Evolutionary conservation across 2,329 filamentous ascomycete species (phyloP).

Genomic region (Beauveria rudraprayagi): DNA sequence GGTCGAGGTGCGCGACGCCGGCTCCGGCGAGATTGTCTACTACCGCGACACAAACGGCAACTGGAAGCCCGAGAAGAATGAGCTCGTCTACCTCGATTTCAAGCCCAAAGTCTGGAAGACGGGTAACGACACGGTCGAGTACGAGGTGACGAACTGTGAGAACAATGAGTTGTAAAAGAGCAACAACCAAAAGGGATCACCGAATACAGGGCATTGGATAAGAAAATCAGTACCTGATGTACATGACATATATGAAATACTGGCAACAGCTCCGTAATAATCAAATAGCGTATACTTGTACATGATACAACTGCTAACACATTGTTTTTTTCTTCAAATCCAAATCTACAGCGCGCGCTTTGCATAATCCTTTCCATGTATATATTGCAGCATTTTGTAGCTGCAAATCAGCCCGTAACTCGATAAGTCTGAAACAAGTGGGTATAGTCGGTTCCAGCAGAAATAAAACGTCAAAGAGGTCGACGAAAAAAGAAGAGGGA

Average conservation of each 20-base stretch:
- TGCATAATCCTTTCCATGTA: not conserved
- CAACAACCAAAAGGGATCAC: too few species aligned
- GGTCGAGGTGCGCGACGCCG: slow-evolving; percentile 28
- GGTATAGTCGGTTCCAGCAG: slow-evolving; percentile 9
- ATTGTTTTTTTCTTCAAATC: not conserved
- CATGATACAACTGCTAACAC: not conserved
- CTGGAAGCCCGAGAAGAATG: slow-evolving; percentile 36
- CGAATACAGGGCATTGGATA: too few species aligned
- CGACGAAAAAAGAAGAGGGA: not conserved
- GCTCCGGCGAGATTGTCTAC: slow-evolving; percentile 32
- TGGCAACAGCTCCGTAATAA: not conserved
- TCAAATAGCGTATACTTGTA: not conserved
- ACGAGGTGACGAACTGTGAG: slow-evolving; percentile 22
- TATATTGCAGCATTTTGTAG: not conserved
- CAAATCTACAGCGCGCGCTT: not conserved
- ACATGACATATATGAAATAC: too few species aligned
- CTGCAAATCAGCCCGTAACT: not conserved
- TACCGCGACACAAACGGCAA: slow-evolving; percentile 38
- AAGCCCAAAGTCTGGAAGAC: slow-evolving; percentile 36
- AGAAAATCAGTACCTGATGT: too few species aligned
- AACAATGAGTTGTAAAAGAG: slow-evolving; percentile 5
- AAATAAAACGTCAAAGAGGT: not conserved
- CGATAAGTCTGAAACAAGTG: slow-evolving; percentile 2
- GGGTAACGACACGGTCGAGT: slow-evolving; percentile 37
- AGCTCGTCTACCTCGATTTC: slow-evolving; percentile 38